These are phyloP conservation scores for Venustampulla echinocandica DNA, from an alignment of 495 filamentous ascomycete species.

Conservation along the genomic window DNA sequence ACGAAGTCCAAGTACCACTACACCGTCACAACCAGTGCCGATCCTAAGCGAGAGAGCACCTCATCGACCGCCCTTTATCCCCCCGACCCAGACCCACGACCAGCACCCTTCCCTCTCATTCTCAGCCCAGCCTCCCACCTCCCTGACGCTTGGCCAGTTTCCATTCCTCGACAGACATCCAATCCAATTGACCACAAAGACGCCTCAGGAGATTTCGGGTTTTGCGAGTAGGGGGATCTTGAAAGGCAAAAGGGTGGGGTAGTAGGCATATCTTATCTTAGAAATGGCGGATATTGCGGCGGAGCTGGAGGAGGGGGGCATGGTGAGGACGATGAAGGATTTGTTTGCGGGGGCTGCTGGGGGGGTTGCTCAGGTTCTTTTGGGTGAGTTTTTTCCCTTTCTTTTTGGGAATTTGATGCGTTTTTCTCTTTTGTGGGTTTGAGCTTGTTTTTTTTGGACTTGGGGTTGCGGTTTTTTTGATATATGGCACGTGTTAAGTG, in stretches of 20 bases:
- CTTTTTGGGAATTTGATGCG: slow-evolving; percentile 1
- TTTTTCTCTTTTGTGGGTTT: background rate
- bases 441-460: slow-evolving; percentile 5
- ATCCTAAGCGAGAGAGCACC: background rate
- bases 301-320: slow-evolving; percentile 21
- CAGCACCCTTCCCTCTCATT: background rate
- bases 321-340: slow-evolving; percentile 69
- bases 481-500: too few species aligned
- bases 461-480: too few species aligned
- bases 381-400: slow-evolving; percentile 54
- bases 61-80: background rate
- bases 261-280: too few species aligned
- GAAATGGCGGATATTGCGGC: slow-evolving; percentile 24
- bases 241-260: too few species aligned
- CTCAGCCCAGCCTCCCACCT: background rate
- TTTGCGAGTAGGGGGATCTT: too few species aligned
- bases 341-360: slow-evolving; percentile 84
- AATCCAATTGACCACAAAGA: background rate
- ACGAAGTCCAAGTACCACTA: too few species aligned
- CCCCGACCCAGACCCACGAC: too few species aligned
- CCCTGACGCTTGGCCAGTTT: background rate
- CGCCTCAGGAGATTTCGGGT: too few species aligned
- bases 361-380: slow-evolving; percentile 86
- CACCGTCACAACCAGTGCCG: background rate
- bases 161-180: background rate